Evolutionary conservation across 305 asterid genomes (phyloP), one percentile per base, ranked within the genome.

Genomic region (Striga hermonthica): DNA sequence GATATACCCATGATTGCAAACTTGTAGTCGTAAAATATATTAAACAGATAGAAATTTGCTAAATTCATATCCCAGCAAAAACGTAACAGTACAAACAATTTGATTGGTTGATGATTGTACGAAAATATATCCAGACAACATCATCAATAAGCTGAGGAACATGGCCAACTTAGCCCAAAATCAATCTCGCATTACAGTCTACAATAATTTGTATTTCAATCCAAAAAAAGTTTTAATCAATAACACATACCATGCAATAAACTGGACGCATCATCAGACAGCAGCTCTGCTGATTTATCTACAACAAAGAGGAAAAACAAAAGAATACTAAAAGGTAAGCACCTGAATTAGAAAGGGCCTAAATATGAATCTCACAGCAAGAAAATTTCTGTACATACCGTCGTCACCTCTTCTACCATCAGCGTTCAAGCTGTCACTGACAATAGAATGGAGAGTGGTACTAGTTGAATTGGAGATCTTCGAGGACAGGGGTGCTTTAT

Each of bases 231-330:
- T 4, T 65, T 49, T 57, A 56, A 22, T 57, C 56, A 63, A 68
- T 47, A 7, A 7, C 43, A 70, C 73, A 39, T 75, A 83, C 90
- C 83, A 47, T 54, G 56, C 69, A 81, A 66, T 50, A 77, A 6
- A 65, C 81, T 65, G 45, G 87, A 67, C 48, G 76, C 79, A 34
- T 80, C 76, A 38, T 43, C 44, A 8, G 77, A 67, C 54, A 83
- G 81, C 58, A 68, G 79, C 76, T 70, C 62, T 9, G 77, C 81
- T 4, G 90, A 78, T 37, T 74, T 83, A 66, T 77, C 92, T 81
- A 70, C 7, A 34, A 34, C 15, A 49, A 61, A 35, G 48, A 6
- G 11, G 6, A 62, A 61, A 10, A 4, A 22, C 14, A 52, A 28
- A 7, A 68, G 55, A 16, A n/a, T 16, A 6, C 8, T 22, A 5